These are phyloP conservation scores for Fistulinella prunicolor DNA, from an alignment of 768 basidiomycete species.

Conservation along the genomic window DNA sequence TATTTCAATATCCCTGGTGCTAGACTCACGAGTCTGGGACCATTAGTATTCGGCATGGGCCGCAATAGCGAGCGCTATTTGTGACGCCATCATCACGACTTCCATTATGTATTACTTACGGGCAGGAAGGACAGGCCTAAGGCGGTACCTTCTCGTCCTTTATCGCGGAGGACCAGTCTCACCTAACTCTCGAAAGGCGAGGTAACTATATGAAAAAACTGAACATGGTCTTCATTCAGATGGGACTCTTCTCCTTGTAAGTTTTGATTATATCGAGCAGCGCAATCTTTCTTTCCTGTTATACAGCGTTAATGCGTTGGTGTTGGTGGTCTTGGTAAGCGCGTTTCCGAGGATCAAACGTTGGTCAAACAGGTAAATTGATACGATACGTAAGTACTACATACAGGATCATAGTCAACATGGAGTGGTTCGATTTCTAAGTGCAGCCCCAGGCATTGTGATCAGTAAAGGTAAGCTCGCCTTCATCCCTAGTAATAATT, in stretches of 20 bases:
- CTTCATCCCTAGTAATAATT: too few relatives aligned
- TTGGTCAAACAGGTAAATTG: not conserved
- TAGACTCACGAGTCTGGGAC: not conserved
- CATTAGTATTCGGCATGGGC: conserved; percentile 8
- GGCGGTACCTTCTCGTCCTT: conserved; percentile 5
- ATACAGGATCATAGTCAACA: conserved; percentile 3
- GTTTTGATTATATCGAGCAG: not conserved
- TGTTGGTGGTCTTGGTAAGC: conserved; percentile 13
- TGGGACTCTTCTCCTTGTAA: conserved; percentile 22
- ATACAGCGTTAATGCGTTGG: conserved; percentile 9
- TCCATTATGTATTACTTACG: conserved; percentile 16
- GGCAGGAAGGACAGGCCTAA: conserved; percentile 5
- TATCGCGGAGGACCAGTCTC: not conserved
- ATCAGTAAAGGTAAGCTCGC: conserved; percentile 20
- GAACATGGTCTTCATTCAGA: conserved; percentile 15
- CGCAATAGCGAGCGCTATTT: conserved; percentile 17
- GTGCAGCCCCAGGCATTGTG: conserved; percentile 8
- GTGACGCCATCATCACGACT: conserved; percentile 19
- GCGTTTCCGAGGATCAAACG: not conserved
- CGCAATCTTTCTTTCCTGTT: not conserved
- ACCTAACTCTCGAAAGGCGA: not conserved
- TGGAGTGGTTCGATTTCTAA: not conserved
- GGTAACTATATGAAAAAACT: conserved; percentile 13
- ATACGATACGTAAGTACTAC: conserved; percentile 11
- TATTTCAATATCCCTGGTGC: too few relatives aligned